Conservation (phyloP, 805 yeast genomes). For the Nakazawaea anatomiae region DNA sequence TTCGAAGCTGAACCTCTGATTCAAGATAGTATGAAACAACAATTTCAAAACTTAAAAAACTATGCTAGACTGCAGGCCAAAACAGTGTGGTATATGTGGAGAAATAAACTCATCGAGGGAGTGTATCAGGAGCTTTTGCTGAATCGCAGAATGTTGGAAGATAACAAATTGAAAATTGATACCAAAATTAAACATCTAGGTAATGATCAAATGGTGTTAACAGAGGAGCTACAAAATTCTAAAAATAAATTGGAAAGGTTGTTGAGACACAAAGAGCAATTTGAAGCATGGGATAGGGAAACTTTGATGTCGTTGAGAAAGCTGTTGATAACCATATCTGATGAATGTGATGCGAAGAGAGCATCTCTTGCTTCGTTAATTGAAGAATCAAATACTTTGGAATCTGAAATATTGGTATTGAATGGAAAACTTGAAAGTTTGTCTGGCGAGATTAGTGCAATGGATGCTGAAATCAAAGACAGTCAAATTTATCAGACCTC, state of each 20-base stretch:
- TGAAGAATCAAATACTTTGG: constrained; percentile 10
- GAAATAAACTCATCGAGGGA: constrained; percentile 43
- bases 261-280: constrained; percentile 13
- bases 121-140: constrained; percentile 28
- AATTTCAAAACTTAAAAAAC: constrained; percentile 43
- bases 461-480: constrained; percentile 8
- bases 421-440: constrained; percentile 2
- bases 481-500: constrained; percentile 5
- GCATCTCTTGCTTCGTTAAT: constrained; percentile 9
- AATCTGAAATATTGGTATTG: constrained; percentile 8
- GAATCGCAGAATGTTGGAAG: constrained; percentile 15
- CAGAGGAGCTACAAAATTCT: constrained; percentile 9
- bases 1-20: constrained; percentile 32
- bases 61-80: constrained; percentile 47
- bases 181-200: constrained; percentile 14
- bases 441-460: not conserved
- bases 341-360: not conserved
- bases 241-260: constrained; percentile 7
- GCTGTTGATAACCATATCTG: constrained; percentile 7
- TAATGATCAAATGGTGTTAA: constrained; percentile 12
- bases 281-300: constrained; percentile 14
- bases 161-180: constrained; percentile 14
- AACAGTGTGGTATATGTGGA: constrained; percentile 60
- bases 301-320: constrained; percentile 12
- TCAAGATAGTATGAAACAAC: constrained; percentile 36